Evolutionary conservation across 2,329 filamentous ascomycete genomes (phyloP).

Genomic region (Fusarium sp.): DNA sequence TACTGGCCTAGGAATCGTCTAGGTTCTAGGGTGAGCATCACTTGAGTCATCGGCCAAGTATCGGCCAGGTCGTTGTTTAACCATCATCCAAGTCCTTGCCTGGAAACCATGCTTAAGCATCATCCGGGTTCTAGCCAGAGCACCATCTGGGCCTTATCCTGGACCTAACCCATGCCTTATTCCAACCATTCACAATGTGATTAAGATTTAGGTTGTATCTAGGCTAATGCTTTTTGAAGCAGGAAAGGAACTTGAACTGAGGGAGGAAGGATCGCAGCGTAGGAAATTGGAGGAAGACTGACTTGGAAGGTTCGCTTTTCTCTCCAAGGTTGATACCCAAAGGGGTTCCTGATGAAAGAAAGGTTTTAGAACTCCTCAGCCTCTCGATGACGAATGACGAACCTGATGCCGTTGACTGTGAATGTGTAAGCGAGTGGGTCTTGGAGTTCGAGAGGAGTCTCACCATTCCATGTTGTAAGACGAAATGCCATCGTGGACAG

Average conservation of each 20-base stretch:
- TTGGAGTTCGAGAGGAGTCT: not conserved
- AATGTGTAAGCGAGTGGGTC: constrained; percentile 13
- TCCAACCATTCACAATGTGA: not conserved
- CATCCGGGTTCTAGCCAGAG: not conserved
- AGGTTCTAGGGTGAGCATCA: not conserved
- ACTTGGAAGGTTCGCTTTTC: constrained; percentile 78
- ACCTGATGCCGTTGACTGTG: constrained; percentile 84
- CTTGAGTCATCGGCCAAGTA: not conserved
- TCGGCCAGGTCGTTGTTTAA: not conserved
- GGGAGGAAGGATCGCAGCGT: not conserved
- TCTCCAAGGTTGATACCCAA: constrained; percentile 86
- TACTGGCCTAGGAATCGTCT: not conserved
- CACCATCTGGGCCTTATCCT: not conserved
- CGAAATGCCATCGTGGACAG: constrained; percentile 73
- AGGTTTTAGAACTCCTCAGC: constrained; percentile 4
- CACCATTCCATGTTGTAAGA: constrained; percentile 90
- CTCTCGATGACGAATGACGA: constrained; percentile 29
- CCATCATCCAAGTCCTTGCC: not conserved
- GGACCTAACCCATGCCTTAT: not conserved
- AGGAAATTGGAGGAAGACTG: not conserved
- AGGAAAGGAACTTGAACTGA: not conserved
- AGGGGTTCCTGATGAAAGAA: constrained; percentile 70
- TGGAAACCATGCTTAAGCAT: not conserved
- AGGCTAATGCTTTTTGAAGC: not conserved
- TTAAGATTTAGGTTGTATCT: not conserved